Base-by-base conservation (phyloP, 192 early-diverging fungal genomes). In the Coemansia sp. region DNA sequence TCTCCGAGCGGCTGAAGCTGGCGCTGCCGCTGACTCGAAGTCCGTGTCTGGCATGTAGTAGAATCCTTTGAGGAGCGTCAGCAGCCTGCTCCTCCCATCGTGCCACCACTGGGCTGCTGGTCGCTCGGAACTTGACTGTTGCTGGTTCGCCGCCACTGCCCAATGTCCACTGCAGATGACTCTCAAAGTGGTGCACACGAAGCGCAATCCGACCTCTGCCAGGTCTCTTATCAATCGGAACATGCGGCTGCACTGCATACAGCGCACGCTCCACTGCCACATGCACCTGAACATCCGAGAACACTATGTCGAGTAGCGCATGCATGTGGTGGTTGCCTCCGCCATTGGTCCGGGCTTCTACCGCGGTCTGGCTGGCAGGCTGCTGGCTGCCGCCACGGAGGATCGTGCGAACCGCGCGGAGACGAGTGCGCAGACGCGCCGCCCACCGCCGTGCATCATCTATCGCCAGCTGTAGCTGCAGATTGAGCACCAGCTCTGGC, bases 251-350 rank as follows among this genome's bases (percentile, higher is more conserved):
- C 9, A 81, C 73, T 0, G 65, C 69, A 21, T 75, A 81, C 34
- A 72, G 4, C 27, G 78, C 78, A 4, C 66, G 62, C 60, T 81
- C 78, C 3, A 81, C 52, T 10, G 63, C 63, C 30, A 75, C 34
- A 34, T 72, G 78, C 0, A 62, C 65, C 63, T 81, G 71, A 54
- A 75, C 66, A 8, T 81, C 78, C 0, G 78, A 64, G 38, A 81
- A 74, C 6, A 81, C 58, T 24, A 81, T 44, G 23, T 68, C 67
- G 41, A 66, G 58, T 18, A 81, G 58, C 5, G 73, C 73, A 9
- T 70, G 56, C 28, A 71, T 22, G 23, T 65, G 58, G 49, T 69
- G 59, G 49, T 51, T 73, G 14, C 58, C 10, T 6, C 27, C 58
- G 18, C 28, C 34, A n/a, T 23, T n/a, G 9, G 26, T n/a, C 23